phyloP scores from a whole-genome alignment of 257 asterid genomes.

The Henckelia pumila region DNA sequence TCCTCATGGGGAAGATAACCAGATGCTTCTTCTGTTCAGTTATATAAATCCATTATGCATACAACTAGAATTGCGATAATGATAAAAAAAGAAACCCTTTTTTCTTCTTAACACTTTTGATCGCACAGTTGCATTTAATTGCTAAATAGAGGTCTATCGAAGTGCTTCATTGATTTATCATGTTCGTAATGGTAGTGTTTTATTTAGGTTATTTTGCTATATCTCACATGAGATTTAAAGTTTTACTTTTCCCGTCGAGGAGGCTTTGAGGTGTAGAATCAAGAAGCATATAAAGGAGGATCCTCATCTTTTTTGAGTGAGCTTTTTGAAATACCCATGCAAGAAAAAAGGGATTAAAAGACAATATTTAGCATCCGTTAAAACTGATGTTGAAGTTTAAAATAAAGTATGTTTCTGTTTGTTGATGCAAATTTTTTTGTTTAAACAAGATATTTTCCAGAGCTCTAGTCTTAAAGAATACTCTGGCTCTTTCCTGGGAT shows the following conservation, averaged over 20 bases:
- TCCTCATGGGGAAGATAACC: no score
- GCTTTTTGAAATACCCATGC: neutral
- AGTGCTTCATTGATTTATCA: neutral
- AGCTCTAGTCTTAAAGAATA: neutral
- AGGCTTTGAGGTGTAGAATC: neutral
- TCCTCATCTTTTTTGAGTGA: neutral
- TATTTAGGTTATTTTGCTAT: no score
- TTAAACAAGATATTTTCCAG: neutral
- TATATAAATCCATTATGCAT: no score
- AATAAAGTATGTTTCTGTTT: neutral
- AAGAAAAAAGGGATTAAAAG: no score
- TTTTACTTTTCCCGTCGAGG: no score
- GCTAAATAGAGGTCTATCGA: neutral
- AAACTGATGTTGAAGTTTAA: neutral
- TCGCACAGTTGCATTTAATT: no score
- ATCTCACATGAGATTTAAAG: no score
- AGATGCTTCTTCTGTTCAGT: neutral
- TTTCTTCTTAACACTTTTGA: neutral
- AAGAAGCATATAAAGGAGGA: no score
- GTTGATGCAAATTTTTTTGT: neutral
- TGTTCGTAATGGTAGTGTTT: neutral
- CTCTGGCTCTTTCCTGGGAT: neutral
- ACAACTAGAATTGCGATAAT: no score
- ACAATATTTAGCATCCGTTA: neutral
- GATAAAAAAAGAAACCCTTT: no score